Evolutionary conservation across 257 asterid species (phyloP), one percentile per base, ranked within the genome.

Genomic region (Nicotiana knightiana): DNA sequence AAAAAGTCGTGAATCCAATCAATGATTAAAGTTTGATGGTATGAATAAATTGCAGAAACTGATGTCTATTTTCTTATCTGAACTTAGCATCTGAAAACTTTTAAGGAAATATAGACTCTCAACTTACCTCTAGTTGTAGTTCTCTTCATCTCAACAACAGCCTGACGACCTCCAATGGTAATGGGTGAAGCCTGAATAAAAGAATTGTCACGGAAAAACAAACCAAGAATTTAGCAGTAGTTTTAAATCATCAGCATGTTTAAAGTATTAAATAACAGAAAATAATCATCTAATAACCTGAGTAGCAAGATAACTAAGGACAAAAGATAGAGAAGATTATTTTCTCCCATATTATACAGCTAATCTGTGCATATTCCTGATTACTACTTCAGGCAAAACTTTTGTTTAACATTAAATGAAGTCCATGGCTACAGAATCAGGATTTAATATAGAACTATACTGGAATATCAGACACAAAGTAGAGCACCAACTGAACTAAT

Each of bases 111-210:
- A 51, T 51, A 32, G 2, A 51, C 9, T 64, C 80, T 17, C 5
- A 30, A 84, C 89, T 88, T 76, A 89, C 98, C 93, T 92, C 97
- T 88, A 79, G 94, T 87, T 30, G 93, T 91, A 55, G 98, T 89
- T 86, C 96, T 93, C 90, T 94, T 94, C 82, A 88, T 91, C 90
- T 94, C 97, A 70, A 93, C 92, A 18, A 82, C 86, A 70, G 90
- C 96, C 86, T 84, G 93, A 79, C 89, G 91, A 77, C 87, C 90
- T 10, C 91, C 94, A 35, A 93, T 88, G 77, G 82, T 84, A n/a
- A 91, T 28, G 4, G 97, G 97, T 70, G 98, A 93, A 76, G 97
- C 94, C 97, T 94, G 84, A 71, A 71, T 24, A 39, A 62, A 51
- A 68, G 15, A 54, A 35, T 76, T 33, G 16, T n/a, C 64, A 62